Evolutionary conservation across 306 rosid genomes (phyloP).

Genomic region (Pachyrhizus erosus): DNA sequence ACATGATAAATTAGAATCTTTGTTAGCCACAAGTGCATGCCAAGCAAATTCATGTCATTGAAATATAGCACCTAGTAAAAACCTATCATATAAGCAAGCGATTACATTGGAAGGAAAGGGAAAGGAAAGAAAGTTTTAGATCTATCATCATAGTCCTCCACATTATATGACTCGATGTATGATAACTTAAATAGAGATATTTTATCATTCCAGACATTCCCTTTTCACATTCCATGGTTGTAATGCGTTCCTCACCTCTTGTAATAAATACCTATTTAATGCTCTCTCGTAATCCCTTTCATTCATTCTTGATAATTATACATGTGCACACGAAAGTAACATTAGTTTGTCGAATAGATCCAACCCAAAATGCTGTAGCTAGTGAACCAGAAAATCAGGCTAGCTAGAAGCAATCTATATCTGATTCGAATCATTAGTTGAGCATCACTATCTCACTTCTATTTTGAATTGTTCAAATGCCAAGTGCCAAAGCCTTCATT

Average conservation of each 20-base stretch:
- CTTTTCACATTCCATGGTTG: slow-evolving; percentile 31
- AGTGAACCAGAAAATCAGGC: slow-evolving; percentile 31
- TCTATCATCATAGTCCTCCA: neutral
- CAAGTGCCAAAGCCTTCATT: slow-evolving; percentile 46
- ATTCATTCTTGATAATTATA: neutral
- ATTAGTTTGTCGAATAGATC: slow-evolving; percentile 26
- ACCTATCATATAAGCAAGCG: neutral
- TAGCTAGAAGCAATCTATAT: slow-evolving; percentile 11
- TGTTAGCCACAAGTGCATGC: slow-evolving; percentile 44
- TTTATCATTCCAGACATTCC: slow-evolving; percentile 45
- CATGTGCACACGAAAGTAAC: slow-evolving; percentile 1
- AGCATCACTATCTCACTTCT: slow-evolving; percentile 45
- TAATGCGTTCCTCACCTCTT: slow-evolving; percentile 7
- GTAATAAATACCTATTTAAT: slow-evolving; percentile 33
- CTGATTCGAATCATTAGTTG: slow-evolving; percentile 44
- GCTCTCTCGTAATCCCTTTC: slow-evolving; percentile 18
- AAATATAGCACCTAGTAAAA: slow-evolving; percentile 6
- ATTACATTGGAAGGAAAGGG: neutral
- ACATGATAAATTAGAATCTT: slow-evolving; percentile 43
- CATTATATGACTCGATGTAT: neutral
- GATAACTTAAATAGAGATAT: slow-evolving; percentile 24
- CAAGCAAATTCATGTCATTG: slow-evolving; percentile 14
- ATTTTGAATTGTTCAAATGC: slow-evolving; percentile 43
- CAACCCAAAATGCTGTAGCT: slow-evolving; percentile 15
- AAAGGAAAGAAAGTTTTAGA: neutral